Evolutionary conservation across 306 rosid genomes (phyloP).

Genomic region (Prunus mira): DNA sequence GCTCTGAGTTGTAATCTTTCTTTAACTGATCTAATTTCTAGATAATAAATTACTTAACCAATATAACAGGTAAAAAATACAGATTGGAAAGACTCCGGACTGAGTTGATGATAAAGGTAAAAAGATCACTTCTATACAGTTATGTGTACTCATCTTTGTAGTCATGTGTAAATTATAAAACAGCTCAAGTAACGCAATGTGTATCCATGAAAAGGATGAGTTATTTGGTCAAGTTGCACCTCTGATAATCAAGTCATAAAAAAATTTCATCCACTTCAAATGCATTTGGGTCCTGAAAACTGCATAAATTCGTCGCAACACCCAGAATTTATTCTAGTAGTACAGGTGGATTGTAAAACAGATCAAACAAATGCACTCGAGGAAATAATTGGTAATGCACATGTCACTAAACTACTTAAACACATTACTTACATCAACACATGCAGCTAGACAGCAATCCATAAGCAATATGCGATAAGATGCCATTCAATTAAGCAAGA

Average conservation of each 20-base stretch:
- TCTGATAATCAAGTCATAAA: neutral
- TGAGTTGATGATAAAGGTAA: neutral
- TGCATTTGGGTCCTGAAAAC: neutral
- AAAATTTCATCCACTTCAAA: neutral
- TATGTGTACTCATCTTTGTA: neutral
- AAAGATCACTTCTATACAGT: neutral
- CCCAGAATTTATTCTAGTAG: neutral
- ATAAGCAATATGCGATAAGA: neutral
- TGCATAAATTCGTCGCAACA: neutral
- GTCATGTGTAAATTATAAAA: neutral
- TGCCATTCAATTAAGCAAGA: neutral
- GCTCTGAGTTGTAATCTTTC: neutral
- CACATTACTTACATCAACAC: neutral
- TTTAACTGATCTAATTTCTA: conserved; percentile 4
- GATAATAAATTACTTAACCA: neutral
- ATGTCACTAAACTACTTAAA: neutral
- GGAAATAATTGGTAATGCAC: neutral
- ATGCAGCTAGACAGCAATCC: neutral
- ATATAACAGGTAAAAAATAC: neutral
- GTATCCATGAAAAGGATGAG: neutral
- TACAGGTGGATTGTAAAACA: neutral
- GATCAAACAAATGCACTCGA: neutral
- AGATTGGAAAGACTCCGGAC: neutral
- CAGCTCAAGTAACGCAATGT: neutral
- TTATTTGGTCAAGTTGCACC: neutral